Conservation (phyloP, 2,329 filamentous ascomycete species). For the Fusarium musae region DNA sequence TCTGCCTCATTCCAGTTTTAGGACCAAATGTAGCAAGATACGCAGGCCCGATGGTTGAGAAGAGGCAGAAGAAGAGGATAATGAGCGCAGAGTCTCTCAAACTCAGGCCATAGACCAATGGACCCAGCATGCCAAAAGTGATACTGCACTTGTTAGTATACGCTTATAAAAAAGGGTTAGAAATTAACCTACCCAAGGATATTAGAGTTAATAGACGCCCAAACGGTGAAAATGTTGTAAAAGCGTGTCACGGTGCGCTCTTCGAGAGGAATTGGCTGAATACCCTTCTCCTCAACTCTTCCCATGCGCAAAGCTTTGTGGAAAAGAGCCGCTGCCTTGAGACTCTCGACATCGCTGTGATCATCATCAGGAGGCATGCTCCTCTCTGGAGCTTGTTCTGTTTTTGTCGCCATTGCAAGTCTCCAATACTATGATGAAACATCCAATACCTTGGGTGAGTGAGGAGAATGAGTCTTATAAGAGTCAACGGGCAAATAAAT, state of each 20-base stretch:
- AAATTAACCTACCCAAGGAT: slow-evolving; percentile 54
- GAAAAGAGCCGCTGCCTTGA: slow-evolving; percentile 44
- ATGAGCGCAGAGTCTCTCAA: slow-evolving; percentile 67
- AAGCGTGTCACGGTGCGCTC: slow-evolving; percentile 55
- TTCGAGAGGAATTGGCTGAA: slow-evolving; percentile 56
- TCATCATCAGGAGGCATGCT: slow-evolving; percentile 35
- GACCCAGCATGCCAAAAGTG: slow-evolving; percentile 72
- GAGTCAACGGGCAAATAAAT: slow-evolving; percentile 25
- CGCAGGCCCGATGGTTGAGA: slow-evolving; percentile 64
- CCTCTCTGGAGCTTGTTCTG: slow-evolving; percentile 30
- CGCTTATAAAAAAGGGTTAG: not conserved
- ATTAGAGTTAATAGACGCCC: slow-evolving; percentile 61
- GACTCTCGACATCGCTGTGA: slow-evolving; percentile 44
- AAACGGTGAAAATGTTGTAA: slow-evolving; percentile 60
- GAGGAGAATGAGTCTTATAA: slow-evolving; percentile 23
- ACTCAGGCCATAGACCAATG: slow-evolving; percentile 63
- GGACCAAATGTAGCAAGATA: slow-evolving; percentile 69
- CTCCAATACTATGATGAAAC: not conserved
- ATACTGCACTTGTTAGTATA: slow-evolving; percentile 54
- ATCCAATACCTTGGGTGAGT: not conserved
- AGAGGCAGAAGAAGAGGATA: slow-evolving; percentile 71
- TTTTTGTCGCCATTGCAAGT: slow-evolving; percentile 1
- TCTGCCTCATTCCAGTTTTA: slow-evolving; percentile 72
- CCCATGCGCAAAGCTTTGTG: slow-evolving; percentile 50
- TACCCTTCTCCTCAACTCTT: slow-evolving; percentile 57